A percentile compares a stretch with the other conserved stretches of the same genome.
These are phyloP conservation scores for Zea luxurians DNA, from an alignment of 176 grass and related monocot genomes.

Conservation along the genomic window DNA sequence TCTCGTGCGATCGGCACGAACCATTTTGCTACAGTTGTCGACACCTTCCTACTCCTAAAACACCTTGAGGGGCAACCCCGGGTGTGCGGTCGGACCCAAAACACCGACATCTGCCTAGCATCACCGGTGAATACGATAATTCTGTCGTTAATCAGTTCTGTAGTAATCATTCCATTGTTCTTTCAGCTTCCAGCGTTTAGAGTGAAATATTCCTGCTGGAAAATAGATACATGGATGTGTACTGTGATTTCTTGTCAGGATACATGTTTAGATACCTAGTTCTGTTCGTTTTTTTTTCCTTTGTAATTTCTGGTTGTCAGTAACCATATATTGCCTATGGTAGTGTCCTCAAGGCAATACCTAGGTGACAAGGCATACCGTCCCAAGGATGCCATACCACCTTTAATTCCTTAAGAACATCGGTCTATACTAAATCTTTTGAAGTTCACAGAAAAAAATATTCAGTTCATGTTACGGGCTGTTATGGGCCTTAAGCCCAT, in stretches of 20 bases:
- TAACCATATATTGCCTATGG: too few relatives aligned
- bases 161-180: not conserved
- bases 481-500: too few relatives aligned
- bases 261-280: not conserved
- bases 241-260: not conserved
- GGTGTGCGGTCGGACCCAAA: too few relatives aligned
- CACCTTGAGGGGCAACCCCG: too few relatives aligned
- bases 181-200: not conserved
- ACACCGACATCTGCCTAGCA: too few relatives aligned
- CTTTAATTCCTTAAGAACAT: not conserved
- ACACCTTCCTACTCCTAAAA: too few relatives aligned
- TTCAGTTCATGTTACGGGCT: not conserved
- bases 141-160: not conserved
- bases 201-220: constrained; percentile 1
- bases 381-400: not conserved
- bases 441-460: constrained; percentile 6
- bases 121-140: not conserved
- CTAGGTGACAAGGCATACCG: not conserved
- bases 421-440: not conserved
- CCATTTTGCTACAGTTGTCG: too few relatives aligned
- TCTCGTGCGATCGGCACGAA: too few relatives aligned
- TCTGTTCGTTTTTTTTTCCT: not conserved
- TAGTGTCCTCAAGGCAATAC: not conserved
- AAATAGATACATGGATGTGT: not conserved
- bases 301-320: not conserved